Evolutionary conservation across 257 asterid genomes (phyloP), one percentile per base, ranked within the genome.

Genomic region (Asclepias syriaca): DNA sequence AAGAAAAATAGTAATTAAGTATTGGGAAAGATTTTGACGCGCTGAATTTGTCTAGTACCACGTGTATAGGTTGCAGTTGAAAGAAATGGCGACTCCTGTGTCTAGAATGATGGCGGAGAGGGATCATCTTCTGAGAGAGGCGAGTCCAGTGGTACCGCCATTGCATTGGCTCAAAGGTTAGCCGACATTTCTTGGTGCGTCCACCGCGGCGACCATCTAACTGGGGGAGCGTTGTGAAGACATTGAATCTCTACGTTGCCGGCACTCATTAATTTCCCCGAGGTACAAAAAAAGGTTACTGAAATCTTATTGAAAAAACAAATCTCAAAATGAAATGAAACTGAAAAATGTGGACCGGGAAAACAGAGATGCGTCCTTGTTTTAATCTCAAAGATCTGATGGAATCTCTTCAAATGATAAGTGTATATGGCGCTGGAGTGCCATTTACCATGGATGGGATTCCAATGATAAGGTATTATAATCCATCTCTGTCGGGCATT

Each of bases 211-310:
- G 49, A 72, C 67, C 71, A 6, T 84, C 95, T 2, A 88, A 92
- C 85, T 83, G 90, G 50, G 98, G 87, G 80, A 88, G 93, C 16
- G 77, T 90, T 77, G 75, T 87, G 85, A 88, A 85, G 54, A 81
- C 97, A 27, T 89, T 88, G 49, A 77, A 92, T 77, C 93, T 94
- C 1, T 77, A 65, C 39, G 73, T 90, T 43, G 71, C 75, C 66
- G 94, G 87, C 63, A 85, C 70, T 69, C 66, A 49, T 66, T 77
- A 40, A 40, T 40, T 11, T 40, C 46, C n/a, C n/a, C n/a, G n/a
- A n/a, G n/a, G n/a, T n/a, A n/a, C n/a, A n/a, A n/a, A n/a, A n/a
- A n/a, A n/a, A n/a, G n/a, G n/a, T n/a, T n/a, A n/a, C n/a, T n/a
- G n/a, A n/a, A n/a, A n/a, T n/a, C n/a, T n/a, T n/a, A n/a, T n/a